phyloP scores from a whole-genome alignment of 2,329 filamentous ascomycete genomes.

The Fusarium sambucinum region DNA sequence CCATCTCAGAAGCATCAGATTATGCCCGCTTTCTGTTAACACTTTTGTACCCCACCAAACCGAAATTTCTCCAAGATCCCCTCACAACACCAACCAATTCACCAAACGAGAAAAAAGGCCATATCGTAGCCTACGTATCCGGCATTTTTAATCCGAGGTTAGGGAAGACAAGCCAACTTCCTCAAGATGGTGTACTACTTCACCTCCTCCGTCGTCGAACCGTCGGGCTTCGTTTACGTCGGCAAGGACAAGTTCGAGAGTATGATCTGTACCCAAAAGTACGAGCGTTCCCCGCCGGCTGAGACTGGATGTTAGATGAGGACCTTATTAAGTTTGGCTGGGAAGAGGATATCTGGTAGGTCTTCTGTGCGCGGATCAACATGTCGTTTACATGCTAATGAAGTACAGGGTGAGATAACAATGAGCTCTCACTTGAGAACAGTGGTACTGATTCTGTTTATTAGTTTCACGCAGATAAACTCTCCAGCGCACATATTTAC shows the following conservation, averaged over 20 bases:
- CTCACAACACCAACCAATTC: conserved; percentile 23
- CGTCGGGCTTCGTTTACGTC: conserved; percentile 90
- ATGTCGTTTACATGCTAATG: conserved; percentile 11
- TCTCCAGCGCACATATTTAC: conserved; percentile 97
- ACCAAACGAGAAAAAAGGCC: not conserved
- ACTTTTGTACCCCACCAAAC: conserved; percentile 24
- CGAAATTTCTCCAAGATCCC: conserved; percentile 45
- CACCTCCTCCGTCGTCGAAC: conserved; percentile 84
- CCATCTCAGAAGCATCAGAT: not conserved
- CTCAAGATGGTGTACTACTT: conserved; percentile 91
- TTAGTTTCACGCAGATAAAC: conserved; percentile 96
- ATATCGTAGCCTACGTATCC: not conserved
- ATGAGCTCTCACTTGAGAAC: not conserved
- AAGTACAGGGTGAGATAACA: conserved; percentile 38
- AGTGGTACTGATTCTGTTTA: not conserved
- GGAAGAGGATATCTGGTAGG: conserved; percentile 93
- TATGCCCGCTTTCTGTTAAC: conserved; percentile 19
- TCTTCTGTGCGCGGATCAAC: conserved; percentile 30
- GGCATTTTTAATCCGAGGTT: too few species aligned
- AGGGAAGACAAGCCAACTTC: fast-evolving
- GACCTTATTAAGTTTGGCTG: conserved; percentile 94
- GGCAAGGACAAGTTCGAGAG: conserved; percentile 99
- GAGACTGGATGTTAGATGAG: conserved; percentile 75
- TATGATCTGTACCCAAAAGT: conserved; percentile 60
- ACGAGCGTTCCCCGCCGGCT: conserved; percentile 26